Base-by-base conservation (phyloP, 352 stramenopile genomes). In the Globisporangium echinulatum region DNA sequence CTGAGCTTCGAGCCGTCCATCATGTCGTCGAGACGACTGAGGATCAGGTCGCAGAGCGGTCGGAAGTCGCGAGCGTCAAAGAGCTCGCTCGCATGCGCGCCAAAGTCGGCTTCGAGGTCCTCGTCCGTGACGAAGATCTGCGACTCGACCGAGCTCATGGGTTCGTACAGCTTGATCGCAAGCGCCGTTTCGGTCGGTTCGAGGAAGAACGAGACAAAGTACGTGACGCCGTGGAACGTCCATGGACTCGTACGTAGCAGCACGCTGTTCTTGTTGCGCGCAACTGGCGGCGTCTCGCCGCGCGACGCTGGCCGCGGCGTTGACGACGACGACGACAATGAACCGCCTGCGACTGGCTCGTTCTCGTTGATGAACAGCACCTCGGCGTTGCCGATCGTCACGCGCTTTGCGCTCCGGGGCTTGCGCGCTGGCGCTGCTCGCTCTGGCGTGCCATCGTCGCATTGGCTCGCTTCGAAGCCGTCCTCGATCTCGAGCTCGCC, bases 121-220 rank as follows among this genome's bases (percentile, higher is more conserved):
- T 85, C 70, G 1, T 68, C 64, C 0, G 72, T 75, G 56, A 91
- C 69, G 47, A 71, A 81, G 59, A 87, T 85, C 54, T 88, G 75
- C 25, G 79, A 89, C 56, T 91, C 79, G 37, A 87, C 76, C 9
- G 77, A 85, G 67, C 77, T 89, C 74, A 88, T 87, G 39, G 79
- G 79, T 67, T 91, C 79, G 65, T 87, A 89, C 53, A 89, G 69
- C 60, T 91, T 88, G 68, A 91, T 77, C 37, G 75, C 79, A n/a
- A 89, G 68, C 53, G 58, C 49, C 14, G 68, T 25, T 7, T 67
- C 70, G 7, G 67, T 62, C 13, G 69, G 51, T 40, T 82, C 71
- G 14, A 89, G 59, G 58, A 87, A 88, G 56, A 91, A 89, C n/a
- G 79, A 88, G n/a, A 89, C 82, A 54, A 87, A 88, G 56, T 91